These are phyloP conservation scores for Gyrodon lividus DNA, from an alignment of 768 basidiomycete species.

Conservation along the genomic window DNA sequence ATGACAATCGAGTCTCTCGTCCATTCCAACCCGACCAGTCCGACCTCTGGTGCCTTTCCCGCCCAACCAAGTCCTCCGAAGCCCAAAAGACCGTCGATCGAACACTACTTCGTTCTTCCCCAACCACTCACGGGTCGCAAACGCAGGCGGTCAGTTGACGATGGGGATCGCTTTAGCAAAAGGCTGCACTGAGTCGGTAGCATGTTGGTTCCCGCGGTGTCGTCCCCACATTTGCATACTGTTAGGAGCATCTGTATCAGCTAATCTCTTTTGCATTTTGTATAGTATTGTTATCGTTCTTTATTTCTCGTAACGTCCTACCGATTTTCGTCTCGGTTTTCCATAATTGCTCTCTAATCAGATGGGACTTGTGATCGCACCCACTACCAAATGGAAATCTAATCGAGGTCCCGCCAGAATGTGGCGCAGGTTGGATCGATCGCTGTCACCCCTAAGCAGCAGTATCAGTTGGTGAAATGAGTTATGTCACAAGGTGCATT, in stretches of 20 bases:
- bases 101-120: slow-evolving; percentile 36
- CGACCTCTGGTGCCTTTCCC: slow-evolving; percentile 34
- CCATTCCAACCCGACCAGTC: slow-evolving; percentile 68
- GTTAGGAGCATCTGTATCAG: slow-evolving; percentile 1
- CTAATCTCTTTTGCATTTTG: slow-evolving; percentile 15
- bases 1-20: slow-evolving; percentile 67
- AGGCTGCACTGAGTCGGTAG: slow-evolving; percentile 14
- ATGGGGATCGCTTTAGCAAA: slow-evolving; percentile 24
- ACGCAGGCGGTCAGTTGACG: slow-evolving; percentile 27
- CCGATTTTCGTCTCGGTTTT: neutral
- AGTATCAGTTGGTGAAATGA: too few relatives aligned
- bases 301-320: slow-evolving; percentile 1
- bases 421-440: too few relatives aligned
- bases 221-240: slow-evolving; percentile 13
- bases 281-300: slow-evolving; percentile 30
- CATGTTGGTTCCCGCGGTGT: slow-evolving; percentile 11
- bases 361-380: too few relatives aligned
- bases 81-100: slow-evolving; percentile 35
- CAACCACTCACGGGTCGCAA: slow-evolving; percentile 20
- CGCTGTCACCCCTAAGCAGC: too few relatives aligned
- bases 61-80: slow-evolving; percentile 17
- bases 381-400: too few relatives aligned
- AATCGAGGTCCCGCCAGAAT: too few relatives aligned
- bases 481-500: too few relatives aligned
- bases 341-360: too few relatives aligned